Percentiles rank a stretch among this genome's conserved stretches.
Conservation (phyloP, 805 yeast genomes). For the Lipomyces sp. region DNA sequence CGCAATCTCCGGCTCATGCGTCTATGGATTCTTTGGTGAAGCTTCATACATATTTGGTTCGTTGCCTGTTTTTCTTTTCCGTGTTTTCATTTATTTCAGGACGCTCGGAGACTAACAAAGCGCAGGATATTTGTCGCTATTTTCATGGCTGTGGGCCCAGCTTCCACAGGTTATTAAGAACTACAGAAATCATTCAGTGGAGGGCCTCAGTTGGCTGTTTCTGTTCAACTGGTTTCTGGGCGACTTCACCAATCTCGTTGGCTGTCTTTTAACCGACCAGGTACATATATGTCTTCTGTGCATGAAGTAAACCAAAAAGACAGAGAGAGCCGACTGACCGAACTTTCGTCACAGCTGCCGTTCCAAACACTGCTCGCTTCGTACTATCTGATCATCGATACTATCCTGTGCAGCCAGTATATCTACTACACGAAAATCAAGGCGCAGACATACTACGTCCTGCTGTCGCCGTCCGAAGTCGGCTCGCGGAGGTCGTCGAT, state of each 20-base stretch:
- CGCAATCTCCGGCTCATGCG: conserved; percentile 27
- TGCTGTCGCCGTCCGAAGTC: conserved; percentile 21
- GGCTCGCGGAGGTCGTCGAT: conserved; percentile 16
- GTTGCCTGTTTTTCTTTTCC: background rate
- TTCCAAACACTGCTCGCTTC: conserved; percentile 71
- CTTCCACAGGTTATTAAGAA: conserved; percentile 65
- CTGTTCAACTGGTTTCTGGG: conserved; percentile 64
- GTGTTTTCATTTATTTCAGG: background rate
- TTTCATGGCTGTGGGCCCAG: conserved; percentile 67
- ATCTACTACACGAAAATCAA: conserved; percentile 54
- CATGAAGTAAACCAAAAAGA: background rate
- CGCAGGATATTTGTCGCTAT: conserved; percentile 28
- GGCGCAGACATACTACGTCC: conserved; percentile 22
- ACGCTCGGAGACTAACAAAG: background rate
- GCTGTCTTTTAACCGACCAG: conserved; percentile 74
- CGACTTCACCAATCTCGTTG: conserved; percentile 56
- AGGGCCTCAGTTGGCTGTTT: conserved; percentile 61
- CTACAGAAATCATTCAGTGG: conserved; percentile 58
- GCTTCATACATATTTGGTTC: conserved; percentile 25
- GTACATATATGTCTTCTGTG: background rate
- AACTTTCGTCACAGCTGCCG: too few relatives aligned
- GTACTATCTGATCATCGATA: conserved; percentile 72
- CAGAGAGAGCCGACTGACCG: too few relatives aligned
- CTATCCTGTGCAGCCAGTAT: conserved; percentile 64
- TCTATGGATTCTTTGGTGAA: conserved; percentile 29